Evolutionary conservation across 441 rosid species (phyloP).

Genomic region (Cnidoscolus chayamansa): DNA sequence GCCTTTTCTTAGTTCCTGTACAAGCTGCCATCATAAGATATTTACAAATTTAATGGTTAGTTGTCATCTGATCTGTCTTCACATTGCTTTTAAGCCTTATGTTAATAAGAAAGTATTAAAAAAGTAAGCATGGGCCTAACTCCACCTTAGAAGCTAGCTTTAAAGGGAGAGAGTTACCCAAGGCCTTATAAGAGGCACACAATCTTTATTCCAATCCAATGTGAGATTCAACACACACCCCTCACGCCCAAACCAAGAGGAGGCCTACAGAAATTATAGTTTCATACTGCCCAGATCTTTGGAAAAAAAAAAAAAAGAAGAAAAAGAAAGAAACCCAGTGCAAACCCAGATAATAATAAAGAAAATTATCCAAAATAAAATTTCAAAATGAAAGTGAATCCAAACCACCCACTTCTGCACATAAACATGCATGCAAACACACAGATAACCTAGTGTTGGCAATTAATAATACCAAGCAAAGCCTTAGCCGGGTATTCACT

Average conservation of each 20-base stretch:
- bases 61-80: not conserved
- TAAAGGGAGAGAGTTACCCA: too few relatives aligned
- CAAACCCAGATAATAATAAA: not conserved
- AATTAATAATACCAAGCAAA: not conserved
- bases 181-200: too few relatives aligned
- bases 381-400: not conserved
- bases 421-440: not conserved
- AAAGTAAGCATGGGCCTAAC: too few relatives aligned
- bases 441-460: not conserved
- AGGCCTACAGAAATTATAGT: not conserved
- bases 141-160: too few relatives aligned
- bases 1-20: conserved; percentile 65
- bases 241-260: not conserved
- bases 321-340: too few relatives aligned
- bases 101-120: too few relatives aligned
- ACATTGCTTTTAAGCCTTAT: too few relatives aligned
- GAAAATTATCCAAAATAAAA: not conserved
- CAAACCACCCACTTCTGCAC: not conserved
- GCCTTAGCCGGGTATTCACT: too few relatives aligned
- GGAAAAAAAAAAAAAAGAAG: too few relatives aligned
- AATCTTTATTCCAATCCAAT: too few relatives aligned
- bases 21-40: conserved; percentile 50
- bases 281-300: not conserved
- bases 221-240: too few relatives aligned
- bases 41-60: conserved; percentile 12